Base-by-base conservation (phyloP, 768 basidiomycete species). In the Lentinula sp. region DNA sequence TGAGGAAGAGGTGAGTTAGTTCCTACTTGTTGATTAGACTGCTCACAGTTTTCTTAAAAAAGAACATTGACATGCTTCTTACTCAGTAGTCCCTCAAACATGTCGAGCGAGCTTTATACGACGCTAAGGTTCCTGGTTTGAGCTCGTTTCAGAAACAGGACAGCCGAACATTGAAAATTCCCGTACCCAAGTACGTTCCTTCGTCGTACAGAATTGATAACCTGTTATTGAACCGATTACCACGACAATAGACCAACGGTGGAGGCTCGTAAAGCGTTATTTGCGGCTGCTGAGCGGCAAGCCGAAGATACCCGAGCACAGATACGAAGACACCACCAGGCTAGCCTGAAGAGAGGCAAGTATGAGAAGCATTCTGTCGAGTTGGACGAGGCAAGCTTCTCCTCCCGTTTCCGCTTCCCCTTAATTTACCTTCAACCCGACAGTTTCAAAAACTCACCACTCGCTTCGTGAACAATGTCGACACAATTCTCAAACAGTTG, bases 401-500 rank as follows among this genome's bases (percentile, higher is more conserved):
- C 58, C 7, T 51, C 5, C 36, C 10, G 35, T 36, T 18, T 23
- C 36, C 39, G 39, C 16, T 54, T 13, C 36, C 52, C 54, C 20
- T 53, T 55, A 53, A 48, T 20, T 48, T 45, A 9, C 4, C 2
- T 23, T 23, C 23, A 49, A 18, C 10, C 58, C 13, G 23, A 18
- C 60, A 93, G 92, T 90, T 93, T 70, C 89, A 91, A 69, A 88
- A 86, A 65, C 74, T 93, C 12, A 77, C 79, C 0, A 86, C 91
- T 63, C 81, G 75, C 61, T 79, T 84, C 60, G 71, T 90, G 16
- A 76, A 68, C 1, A 88, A 92, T 46, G 74, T 91, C 13, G 91
- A 93, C 69, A 84, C 82, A 58, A 78, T 85, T 59, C 71, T 93
- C 33, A 77, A 77, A 0, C 79, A 80, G 35, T 72, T 89, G 57